phyloP scores from a whole-genome alignment of 169 alveolate species.

The Neospora caninum region DNA sequence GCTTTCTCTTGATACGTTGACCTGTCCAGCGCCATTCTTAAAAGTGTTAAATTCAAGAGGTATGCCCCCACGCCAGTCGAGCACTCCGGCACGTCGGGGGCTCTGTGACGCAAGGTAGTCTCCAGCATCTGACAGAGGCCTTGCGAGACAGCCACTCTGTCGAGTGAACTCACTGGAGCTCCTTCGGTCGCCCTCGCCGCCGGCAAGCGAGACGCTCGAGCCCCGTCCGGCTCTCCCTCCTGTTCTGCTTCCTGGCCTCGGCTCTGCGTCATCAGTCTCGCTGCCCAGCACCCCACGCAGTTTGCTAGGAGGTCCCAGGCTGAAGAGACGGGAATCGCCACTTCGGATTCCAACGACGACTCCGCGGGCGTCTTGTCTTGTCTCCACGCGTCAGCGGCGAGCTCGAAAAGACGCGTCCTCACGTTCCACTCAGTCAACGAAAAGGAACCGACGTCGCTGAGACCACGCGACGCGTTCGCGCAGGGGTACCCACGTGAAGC shows the following conservation, averaged over 20 bases:
- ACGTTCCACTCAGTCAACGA: neutral
- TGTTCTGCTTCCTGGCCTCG: neutral
- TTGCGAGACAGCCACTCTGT: neutral
- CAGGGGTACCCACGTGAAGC: neutral
- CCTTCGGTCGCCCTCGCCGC: neutral
- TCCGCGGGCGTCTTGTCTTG: neutral
- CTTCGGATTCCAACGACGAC: too few relatives aligned
- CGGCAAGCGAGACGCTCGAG: neutral
- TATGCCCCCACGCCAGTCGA: neutral
- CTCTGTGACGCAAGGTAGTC: neutral
- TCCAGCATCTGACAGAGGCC: neutral
- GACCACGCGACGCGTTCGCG: neutral
- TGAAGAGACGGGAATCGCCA: too few relatives aligned
- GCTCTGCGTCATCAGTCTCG: neutral
- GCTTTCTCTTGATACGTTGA: neutral
- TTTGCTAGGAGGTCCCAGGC: neutral
- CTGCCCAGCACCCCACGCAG: conserved; percentile 7
- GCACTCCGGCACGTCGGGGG: neutral
- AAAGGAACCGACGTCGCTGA: neutral
- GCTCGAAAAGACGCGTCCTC: neutral
- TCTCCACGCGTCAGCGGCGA: neutral
- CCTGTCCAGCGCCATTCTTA: neutral
- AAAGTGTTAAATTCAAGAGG: neutral
- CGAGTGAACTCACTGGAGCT: neutral
- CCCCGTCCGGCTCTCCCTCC: neutral